Evolutionary conservation across 2,329 filamentous ascomycete species (phyloP), one percentile per base, ranked within the genome.

Genomic region (Onygenales sp.): DNA sequence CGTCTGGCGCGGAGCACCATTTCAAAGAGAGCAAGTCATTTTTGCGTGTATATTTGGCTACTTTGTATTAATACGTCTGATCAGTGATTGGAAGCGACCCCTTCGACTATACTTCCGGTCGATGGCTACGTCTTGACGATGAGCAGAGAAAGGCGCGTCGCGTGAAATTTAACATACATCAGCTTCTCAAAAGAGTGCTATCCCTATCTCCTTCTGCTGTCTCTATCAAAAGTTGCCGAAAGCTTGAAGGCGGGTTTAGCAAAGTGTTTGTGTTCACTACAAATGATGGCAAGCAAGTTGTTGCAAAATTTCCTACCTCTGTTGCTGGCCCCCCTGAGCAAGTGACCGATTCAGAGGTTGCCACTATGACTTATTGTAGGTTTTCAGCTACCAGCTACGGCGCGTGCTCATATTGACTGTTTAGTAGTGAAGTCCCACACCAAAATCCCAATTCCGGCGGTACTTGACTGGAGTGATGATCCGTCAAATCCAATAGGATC

Each of bases 171-270:
- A 60, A 74, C 52, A 73, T 74, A 52, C 53, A 62, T n/a, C 65
- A 65, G 32, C 67, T 75, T 42, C 66, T 68, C 56, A 52, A 58
- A 37, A 66, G 55, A 42, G 62, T 67, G 14, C 50, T 74, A 32
- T 59, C 63, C 37, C 53, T 70, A 34, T 70, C 65, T 56, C 65
- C 65, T 42, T 63, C 61, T 14, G 67, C 70, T 43, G 59, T 27
- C 9, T 55, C 54, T 5, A 62, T 75, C 34, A 53, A 50, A 44
- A 58, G 51, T 10, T 74, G 62, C 54, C 61, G 67, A 39, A 75
- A 76, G 60, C 64, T 65, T 47, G 72, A 76, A 63, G 70, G 73
- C 4, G 65, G 67, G 1, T 74, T 67, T 52, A 75, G 75, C 52
- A 59, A 70, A 56, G 68, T 70, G 14, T 75, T 76, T 49, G 62